Evolutionary conservation across 805 yeast species (phyloP).

Genomic region (Suhomyces sp.): DNA sequence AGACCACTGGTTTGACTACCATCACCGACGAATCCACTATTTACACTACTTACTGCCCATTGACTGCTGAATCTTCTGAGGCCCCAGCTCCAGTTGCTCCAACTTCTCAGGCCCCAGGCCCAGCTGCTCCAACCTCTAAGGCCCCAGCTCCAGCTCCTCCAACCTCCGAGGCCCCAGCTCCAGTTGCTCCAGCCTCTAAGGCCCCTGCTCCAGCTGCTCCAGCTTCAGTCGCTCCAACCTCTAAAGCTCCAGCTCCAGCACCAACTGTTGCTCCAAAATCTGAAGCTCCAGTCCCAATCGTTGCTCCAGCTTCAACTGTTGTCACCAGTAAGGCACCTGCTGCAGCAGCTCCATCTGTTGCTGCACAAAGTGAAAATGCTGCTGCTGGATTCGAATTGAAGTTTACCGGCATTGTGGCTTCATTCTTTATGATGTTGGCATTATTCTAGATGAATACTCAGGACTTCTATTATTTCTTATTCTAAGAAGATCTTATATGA

Average conservation of each 20-base stretch:
- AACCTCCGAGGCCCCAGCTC: conserved; percentile 7
- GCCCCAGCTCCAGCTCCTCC: conserved; percentile 6
- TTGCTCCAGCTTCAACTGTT: conserved; percentile 12
- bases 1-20: conserved; percentile 23
- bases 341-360: neutral
- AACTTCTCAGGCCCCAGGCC: conserved; percentile 3
- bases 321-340: neutral
- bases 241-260: conserved; percentile 9
- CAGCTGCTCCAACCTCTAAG: conserved; percentile 6
- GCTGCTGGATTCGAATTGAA: neutral
- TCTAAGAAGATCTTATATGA: neutral
- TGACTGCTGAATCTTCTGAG: conserved; percentile 18
- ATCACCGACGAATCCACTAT: conserved; percentile 17
- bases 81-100: conserved; percentile 8
- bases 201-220: conserved; percentile 7
- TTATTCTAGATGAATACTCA: neutral
- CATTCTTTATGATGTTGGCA: neutral
- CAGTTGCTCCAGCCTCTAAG: conserved; percentile 14
- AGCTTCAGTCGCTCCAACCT: conserved; percentile 1
- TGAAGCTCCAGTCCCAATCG: conserved; percentile 8
- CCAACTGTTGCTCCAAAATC: conserved; percentile 12
- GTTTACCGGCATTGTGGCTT: neutral
- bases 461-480: neutral
- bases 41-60: conserved; percentile 25
- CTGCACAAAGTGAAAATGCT: conserved; percentile 1